Evolutionary conservation across 2,329 filamentous ascomycete genomes (phyloP), one percentile per base, ranked within the genome.

Genomic region (Nemania diffusa): DNA sequence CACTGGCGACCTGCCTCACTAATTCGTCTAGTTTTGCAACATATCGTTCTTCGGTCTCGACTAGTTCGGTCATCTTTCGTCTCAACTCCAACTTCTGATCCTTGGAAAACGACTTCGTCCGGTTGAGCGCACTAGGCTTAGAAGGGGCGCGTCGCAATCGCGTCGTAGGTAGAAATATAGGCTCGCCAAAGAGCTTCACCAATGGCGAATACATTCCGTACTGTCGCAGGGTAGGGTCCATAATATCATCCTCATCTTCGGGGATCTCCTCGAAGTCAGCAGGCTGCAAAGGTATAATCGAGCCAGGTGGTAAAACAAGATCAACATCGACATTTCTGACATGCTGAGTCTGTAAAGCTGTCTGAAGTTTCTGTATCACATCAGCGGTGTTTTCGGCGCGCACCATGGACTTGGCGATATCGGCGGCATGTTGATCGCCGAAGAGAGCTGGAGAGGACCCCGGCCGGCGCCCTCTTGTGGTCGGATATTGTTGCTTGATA

Each of bases 31-130:
- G 81, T 79, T 98, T 97, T 73, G 87, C 86, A 48, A 99, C 93
- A 79, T 98, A 99, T 78, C 93, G 91, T 77, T 96, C 93, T 78
- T 99, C 96, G 0, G 96, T 99, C 74, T 97, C 92, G 37, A 97
- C 88, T 67, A 98, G 82, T 78, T 99, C 96, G 66, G 88, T 90
- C 85, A 99, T 90, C 78, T 97, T 95, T 79, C 94, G 91, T 46
- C 94, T 89, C 72, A 97, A 82, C 59, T 92, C 91, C 72, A 94
- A 87, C 76, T 97, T 97, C 76, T 97, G 93, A 64, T 92, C 89
- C 72, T 89, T 90, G 40, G 90, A 86, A 74, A 97, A 97, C 0
- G 90, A 88, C 73, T 90, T 92, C 73, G 88, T 92, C 71, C 91
- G 87, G 77, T 92, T 96, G 55, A 96, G 82, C 42, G 92, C 90